These are phyloP conservation scores for Starmerella scarabaei DNA, from an alignment of 805 yeast species.

Conservation along the genomic window DNA sequence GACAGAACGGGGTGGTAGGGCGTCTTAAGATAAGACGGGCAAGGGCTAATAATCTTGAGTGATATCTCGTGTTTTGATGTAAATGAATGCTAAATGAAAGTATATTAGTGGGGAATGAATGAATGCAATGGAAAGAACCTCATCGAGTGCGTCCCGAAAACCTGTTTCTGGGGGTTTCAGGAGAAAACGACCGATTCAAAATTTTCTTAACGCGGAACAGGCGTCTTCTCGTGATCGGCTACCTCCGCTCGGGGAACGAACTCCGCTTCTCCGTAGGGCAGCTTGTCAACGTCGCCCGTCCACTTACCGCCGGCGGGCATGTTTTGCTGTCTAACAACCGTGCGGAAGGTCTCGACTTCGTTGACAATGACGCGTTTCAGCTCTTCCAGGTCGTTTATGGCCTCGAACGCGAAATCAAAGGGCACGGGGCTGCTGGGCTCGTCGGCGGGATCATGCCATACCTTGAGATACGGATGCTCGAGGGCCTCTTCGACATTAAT, in stretches of 20 bases:
- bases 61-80: too few species aligned
- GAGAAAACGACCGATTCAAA: too few species aligned
- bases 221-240: constrained; percentile 10
- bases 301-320: background rate
- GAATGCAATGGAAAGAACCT: too few species aligned
- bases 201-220: constrained; percentile 3
- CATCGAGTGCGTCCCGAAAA: too few species aligned
- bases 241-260: background rate
- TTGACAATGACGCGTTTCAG: constrained; percentile 65
- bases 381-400: constrained; percentile 61
- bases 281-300: background rate
- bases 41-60: too few species aligned
- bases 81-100: too few species aligned
- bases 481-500: constrained; percentile 77
- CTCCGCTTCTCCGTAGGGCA: background rate
- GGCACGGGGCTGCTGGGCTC: constrained; percentile 83
- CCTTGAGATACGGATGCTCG: constrained; percentile 66
- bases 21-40: too few species aligned
- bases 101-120: too few species aligned
- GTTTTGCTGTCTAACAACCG: constrained; percentile 19
- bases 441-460: constrained; percentile 91
- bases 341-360: constrained; percentile 41
- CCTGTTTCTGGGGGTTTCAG: too few species aligned
- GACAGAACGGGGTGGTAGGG: too few species aligned
- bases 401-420: constrained; percentile 86